Evolutionary conservation across 192 early-diverging fungal species (phyloP), one percentile per base, ranked within the genome.

Genomic region (Umbelopsis sp.): DNA sequence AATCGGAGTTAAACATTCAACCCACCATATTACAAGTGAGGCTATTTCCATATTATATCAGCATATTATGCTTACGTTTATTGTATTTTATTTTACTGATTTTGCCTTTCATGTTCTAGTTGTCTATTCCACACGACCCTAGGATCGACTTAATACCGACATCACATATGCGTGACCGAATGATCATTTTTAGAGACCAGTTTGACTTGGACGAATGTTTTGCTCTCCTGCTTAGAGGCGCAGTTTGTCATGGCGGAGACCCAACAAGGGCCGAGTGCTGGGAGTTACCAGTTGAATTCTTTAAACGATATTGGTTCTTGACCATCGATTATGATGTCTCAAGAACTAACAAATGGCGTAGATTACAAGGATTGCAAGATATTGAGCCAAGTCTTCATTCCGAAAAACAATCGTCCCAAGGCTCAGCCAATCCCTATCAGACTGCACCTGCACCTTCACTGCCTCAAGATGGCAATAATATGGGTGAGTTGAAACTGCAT

Each of bases 81-180:
- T 5, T 54, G 24, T 6, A 17, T 12, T 12, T 14, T 26, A 9
- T 53, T 14, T 29, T 54, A 25, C 12, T 25, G 5, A 53, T 25
- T 54, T 12, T 4, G 0, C 11, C 49, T 51, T 51, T 51, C 2
- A 12, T 71, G 2, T 47, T 72, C 8, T 66, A 77, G 26, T 44
- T 81, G 9, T 72, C 74, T 5, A 77, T 81, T 62, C 79, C 79
- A 3, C 79, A 81, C 21, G 79, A 81, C 52, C 75, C 79, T 31
- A 72, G 79, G 14, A 81, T 81, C 36, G 79, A 81, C n/a, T 50
- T 76, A 24, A 71, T 81, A 34, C 74, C 79, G 3, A 76, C 75
- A 17, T 62, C 72, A 14, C 79, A 81, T 54, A 76, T 81, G 71
- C 68, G 79, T 41, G 79, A 81, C 34, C 72, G 79, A 66, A 76